Percentiles rank a stretch among this genome's conserved stretches.
phyloP scores from a whole-genome alignment of 768 basidiomycete species.

The Suillus hirtellus region DNA sequence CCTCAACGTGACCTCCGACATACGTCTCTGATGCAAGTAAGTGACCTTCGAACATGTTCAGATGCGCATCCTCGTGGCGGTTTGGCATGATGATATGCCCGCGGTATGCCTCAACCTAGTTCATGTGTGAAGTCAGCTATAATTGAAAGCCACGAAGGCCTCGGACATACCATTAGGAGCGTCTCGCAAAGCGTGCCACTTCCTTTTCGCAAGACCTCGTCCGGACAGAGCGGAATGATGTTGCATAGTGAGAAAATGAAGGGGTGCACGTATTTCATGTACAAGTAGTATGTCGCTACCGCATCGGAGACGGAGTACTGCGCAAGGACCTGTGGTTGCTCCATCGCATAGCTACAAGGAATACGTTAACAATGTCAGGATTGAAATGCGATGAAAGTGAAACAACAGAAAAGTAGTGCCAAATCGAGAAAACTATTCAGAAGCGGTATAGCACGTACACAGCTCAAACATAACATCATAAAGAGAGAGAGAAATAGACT shows the following conservation, averaged over 20 bases:
- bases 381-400: background rate
- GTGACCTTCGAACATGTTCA: conserved; percentile 94
- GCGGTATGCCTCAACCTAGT: conserved; percentile 91
- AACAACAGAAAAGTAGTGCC: background rate
- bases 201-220: conserved; percentile 95
- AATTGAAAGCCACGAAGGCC: background rate
- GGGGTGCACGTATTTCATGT: conserved; percentile 99
- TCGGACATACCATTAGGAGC: conserved; percentile 80
- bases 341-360: conserved; percentile 80
- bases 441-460: background rate
- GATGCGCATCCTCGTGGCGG: conserved; percentile 88
- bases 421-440: background rate
- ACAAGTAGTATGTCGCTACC: conserved; percentile 98
- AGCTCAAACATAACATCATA: background rate
- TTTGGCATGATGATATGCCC: conserved; percentile 97
- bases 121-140: conserved; percentile 15
- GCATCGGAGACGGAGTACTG: conserved; percentile 99
- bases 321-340: conserved; percentile 91
- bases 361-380: conserved; percentile 5
- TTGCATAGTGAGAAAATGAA: conserved; percentile 99
- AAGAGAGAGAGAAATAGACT: conserved; percentile 30
- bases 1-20: conserved; percentile 98
- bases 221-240: conserved; percentile 95
- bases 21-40: conserved; percentile 97
- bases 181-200: conserved; percentile 97